phyloP scores from a whole-genome alignment of 148 eudicot genomes.

The Talinum fruticosum region DNA sequence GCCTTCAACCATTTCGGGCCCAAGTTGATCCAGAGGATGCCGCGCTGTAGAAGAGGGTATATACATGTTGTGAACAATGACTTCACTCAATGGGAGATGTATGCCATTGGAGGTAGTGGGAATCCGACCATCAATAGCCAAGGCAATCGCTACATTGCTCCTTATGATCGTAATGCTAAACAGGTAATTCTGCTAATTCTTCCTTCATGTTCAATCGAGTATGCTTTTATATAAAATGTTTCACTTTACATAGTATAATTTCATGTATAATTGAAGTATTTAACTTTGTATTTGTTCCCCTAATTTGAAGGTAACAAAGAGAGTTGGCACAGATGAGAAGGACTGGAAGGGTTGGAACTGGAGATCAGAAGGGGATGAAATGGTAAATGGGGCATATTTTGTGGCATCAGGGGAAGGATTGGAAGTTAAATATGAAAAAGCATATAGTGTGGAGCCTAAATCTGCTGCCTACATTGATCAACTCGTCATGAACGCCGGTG shows the following conservation, averaged over 20 bases:
- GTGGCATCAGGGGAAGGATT: slow-evolving; percentile 80
- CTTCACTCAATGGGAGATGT: slow-evolving; percentile 93
- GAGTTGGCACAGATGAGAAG: slow-evolving; percentile 53
- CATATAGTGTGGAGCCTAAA: slow-evolving; percentile 81
- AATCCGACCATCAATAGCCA: slow-evolving; percentile 95
- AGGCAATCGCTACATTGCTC: slow-evolving; percentile 92
- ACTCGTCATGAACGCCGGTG: slow-evolving; percentile 72
- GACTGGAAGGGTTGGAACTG: slow-evolving; percentile 94
- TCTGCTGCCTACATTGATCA: slow-evolving; percentile 69
- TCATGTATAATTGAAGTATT: not conserved
- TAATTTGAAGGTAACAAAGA: slow-evolving; percentile 75
- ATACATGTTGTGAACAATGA: slow-evolving; percentile 94
- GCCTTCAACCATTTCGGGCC: slow-evolving; percentile 87
- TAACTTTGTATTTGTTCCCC: not conserved
- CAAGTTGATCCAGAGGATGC: slow-evolving; percentile 87
- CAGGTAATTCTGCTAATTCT: slow-evolving; percentile 46
- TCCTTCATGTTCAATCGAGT: not conserved
- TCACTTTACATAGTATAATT: not conserved
- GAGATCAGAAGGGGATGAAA: slow-evolving; percentile 91
- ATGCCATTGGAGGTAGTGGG: slow-evolving; percentile 94
- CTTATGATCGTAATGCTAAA: slow-evolving; percentile 69
- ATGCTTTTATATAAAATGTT: no score
- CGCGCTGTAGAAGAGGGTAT: slow-evolving; percentile 86
- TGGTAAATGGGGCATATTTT: slow-evolving; percentile 92
- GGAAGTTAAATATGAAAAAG: slow-evolving; percentile 84